Evolutionary conservation across 1,284 basidiomycete genomes (phyloP).

Genomic region (Sanghuangporus baumii): DNA sequence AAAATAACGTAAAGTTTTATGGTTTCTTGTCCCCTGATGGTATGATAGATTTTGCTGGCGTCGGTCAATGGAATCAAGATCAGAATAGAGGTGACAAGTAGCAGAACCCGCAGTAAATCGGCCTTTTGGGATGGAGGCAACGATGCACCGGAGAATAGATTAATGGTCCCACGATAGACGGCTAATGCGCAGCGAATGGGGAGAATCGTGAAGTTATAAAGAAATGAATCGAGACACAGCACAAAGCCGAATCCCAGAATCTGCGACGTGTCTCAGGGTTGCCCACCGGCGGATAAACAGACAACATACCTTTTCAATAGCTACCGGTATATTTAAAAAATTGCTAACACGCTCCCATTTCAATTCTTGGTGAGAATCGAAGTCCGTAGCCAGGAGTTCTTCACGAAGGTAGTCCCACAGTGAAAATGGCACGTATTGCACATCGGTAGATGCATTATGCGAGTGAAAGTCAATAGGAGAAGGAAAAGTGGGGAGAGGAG

Average conservation of each 20-base stretch:
- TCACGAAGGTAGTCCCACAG: constrained; percentile 91
- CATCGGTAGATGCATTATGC: constrained; percentile 17
- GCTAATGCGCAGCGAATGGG: constrained; percentile 85
- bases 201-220: constrained; percentile 97
- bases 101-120: constrained; percentile 76
- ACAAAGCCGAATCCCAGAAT: constrained; percentile 91
- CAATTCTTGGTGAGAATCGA: constrained; percentile 88
- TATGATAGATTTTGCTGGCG: constrained; percentile 98
- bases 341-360: constrained; percentile 99
- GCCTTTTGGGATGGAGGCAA: constrained; percentile 88
- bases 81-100: constrained; percentile 73
- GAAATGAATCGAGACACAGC: constrained; percentile 94
- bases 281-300: constrained; percentile 1
- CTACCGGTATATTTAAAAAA: constrained; percentile 89
- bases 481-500: constrained; percentile 33
- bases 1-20: constrained; percentile 99
- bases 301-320: constrained; percentile 79
- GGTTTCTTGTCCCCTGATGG: constrained; percentile 96
- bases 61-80: constrained; percentile 85
- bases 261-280: constrained; percentile 34
- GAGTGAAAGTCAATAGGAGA: constrained; percentile 20
- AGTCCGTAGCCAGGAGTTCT: constrained; percentile 83
- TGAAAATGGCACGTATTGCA: constrained; percentile 53
- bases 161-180: constrained; percentile 49
- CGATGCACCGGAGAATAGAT: constrained; percentile 45